phyloP scores from a whole-genome alignment of 2,329 filamentous ascomycete species.

The Hortaea sp. region DNA sequence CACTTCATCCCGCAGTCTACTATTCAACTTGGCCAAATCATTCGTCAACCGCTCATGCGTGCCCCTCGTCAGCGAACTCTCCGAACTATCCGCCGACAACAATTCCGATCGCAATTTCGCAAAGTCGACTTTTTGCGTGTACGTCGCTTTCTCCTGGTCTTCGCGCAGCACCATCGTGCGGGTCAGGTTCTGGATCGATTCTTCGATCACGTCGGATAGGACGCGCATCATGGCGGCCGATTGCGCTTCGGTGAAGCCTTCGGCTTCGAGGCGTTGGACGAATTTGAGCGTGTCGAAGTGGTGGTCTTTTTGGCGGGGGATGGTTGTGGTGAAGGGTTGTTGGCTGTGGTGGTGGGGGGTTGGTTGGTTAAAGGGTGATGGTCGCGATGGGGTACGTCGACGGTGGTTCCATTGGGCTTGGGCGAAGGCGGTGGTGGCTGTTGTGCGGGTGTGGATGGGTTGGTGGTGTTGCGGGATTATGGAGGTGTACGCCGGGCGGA shows the following conservation, averaged over 20 bases:
- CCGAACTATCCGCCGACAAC: constrained; percentile 80
- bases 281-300: constrained; percentile 99
- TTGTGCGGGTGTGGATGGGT: constrained; percentile 1
- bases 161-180: constrained; percentile 96
- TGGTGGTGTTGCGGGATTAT: not conserved
- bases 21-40: constrained; percentile 88
- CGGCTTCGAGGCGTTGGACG: constrained; percentile 76
- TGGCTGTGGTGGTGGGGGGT: not conserved
- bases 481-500: constrained; percentile 1
- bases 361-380: not conserved
- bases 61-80: constrained; percentile 76
- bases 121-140: constrained; percentile 90
- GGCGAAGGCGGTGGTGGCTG: constrained; percentile 6
- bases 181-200: constrained; percentile 94
- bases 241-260: constrained; percentile 93
- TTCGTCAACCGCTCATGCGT: constrained; percentile 89
- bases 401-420: constrained; percentile 4
- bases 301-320: constrained; percentile 59
- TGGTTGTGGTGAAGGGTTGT: constrained; percentile 57
- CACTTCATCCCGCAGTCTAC: constrained; percentile 83
- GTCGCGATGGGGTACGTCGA: not conserved
- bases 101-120: constrained; percentile 93
- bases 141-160: constrained; percentile 70
- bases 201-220: constrained; percentile 90
- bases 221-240: constrained; percentile 98